Evolutionary conservation across 192 early-diverging fungal species (phyloP).

Genomic region (Coemansia sp.): DNA sequence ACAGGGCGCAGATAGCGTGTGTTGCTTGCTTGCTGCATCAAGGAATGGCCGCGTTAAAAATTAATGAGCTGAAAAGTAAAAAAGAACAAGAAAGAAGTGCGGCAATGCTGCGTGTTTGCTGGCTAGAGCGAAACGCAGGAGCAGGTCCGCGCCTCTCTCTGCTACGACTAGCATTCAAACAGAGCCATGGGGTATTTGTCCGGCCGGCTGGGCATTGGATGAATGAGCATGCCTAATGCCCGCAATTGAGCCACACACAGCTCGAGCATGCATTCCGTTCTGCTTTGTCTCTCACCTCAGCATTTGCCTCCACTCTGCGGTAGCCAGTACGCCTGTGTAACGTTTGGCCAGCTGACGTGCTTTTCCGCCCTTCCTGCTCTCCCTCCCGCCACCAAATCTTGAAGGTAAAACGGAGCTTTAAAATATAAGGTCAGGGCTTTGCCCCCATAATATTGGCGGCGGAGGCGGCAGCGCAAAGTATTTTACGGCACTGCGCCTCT

Average conservation of each 20-base stretch:
- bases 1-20: background rate
- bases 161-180: background rate
- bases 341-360: background rate
- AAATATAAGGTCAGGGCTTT: background rate
- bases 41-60: background rate
- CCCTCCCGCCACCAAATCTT: background rate
- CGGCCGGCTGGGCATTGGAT: conserved; percentile 1
- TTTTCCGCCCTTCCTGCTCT: background rate
- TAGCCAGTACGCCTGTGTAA: background rate
- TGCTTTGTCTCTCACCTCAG: too few species aligned
- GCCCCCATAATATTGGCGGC: background rate
- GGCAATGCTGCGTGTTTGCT: background rate
- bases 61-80: background rate
- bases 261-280: background rate
- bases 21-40: conserved; percentile 4
- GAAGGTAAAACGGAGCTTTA: background rate
- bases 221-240: background rate
- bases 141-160: too few species aligned
- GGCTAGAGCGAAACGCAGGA: background rate
- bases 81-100: conserved; percentile 1
- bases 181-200: background rate
- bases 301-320: too few species aligned
- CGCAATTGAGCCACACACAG: conserved; percentile 8
- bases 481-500: conserved; percentile 4
- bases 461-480: background rate